Base-by-base conservation (phyloP, 2,329 filamentous ascomycete genomes). In the Curvularia sp. region DNA sequence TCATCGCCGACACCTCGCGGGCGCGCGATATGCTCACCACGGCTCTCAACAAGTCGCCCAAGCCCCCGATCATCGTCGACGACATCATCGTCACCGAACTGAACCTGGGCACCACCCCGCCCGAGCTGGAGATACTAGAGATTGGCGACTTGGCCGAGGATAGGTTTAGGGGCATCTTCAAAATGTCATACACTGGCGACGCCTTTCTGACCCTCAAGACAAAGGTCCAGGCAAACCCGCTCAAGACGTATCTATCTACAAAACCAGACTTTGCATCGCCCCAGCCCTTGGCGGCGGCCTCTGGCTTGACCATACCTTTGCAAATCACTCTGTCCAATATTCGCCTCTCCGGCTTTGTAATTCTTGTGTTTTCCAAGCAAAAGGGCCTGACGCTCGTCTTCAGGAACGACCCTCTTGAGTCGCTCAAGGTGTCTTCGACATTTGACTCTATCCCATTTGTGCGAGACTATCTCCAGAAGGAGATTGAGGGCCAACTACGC, bases 361-460 rank as follows among this genome's bases (percentile, higher is more conserved):
- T 99, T 58, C 79, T 99, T 49, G 95, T 99, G 61, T 99, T 99
- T 76, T 98, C 94, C 3, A 94, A 93, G 75, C 93, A 97, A 80
- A 99, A 99, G 76, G 95, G 95, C 20, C 85, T 99, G 57, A 99
- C 95, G 1, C 84, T 99, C 48, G 95, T 99, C 44, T 99, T 99
- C 77, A 89, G 95, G 70, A 98, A 99, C 85, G 95, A 99, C 75
- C 95, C 95, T 4, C 87, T 99, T 61, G 95, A 99, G 76, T 97
- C 94, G 4, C 88, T 99, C 72, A 98, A 97, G 81, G 95, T 99
- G 66, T 98, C 94, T 0, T 98, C 94, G 67, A 99, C 95, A 44
- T 99, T 99, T 78, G 95, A 99, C 81, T 97, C 94, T 12, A 99
- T 99, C 71, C 94, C 95, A 44, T 99, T 99, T 74, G 95, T 99